Conservation (phyloP, 1,139 yeast genomes). For the Yamadazyma trypodendri region DNA sequence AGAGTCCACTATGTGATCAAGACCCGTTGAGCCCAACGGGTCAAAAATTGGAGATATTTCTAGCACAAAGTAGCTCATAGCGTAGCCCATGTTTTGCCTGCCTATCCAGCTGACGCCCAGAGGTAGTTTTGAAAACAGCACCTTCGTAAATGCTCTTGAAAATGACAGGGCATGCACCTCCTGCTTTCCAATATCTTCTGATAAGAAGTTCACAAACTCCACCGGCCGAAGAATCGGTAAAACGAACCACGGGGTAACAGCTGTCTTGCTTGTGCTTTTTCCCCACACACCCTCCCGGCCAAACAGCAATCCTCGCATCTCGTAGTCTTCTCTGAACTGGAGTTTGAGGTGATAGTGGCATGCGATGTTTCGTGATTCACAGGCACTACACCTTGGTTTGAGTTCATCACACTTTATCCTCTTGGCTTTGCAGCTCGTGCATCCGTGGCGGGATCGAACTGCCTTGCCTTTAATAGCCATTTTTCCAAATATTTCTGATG, state of each 20-base stretch:
- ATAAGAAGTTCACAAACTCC: neutral
- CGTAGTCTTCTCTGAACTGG: slow-evolving; percentile 2
- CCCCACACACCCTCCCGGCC: slow-evolving; percentile 1
- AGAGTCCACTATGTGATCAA: neutral
- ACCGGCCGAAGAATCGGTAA: neutral
- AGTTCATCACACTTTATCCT: slow-evolving; percentile 1
- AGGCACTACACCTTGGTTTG: neutral
- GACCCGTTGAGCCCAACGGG: neutral
- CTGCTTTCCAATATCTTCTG: neutral
- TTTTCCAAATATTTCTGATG: too few relatives aligned
- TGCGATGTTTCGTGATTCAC: neutral
- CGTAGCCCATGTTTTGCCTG: neutral
- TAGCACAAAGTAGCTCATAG: neutral
- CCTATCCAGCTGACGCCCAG: neutral
- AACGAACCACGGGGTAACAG: neutral
- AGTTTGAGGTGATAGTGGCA: slow-evolving; percentile 1
- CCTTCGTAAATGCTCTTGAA: too few relatives aligned
- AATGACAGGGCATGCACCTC: neutral
- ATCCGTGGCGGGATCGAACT: neutral
- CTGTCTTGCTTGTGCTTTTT: neutral
- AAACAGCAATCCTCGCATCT: neutral
- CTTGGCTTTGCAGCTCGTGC: neutral
- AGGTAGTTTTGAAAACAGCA: too few relatives aligned
- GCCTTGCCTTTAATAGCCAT: neutral
- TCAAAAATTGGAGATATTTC: neutral